Evolutionary conservation across 495 filamentous ascomycete species (phyloP).

Genomic region (Recurvomyces mirabilis): DNA sequence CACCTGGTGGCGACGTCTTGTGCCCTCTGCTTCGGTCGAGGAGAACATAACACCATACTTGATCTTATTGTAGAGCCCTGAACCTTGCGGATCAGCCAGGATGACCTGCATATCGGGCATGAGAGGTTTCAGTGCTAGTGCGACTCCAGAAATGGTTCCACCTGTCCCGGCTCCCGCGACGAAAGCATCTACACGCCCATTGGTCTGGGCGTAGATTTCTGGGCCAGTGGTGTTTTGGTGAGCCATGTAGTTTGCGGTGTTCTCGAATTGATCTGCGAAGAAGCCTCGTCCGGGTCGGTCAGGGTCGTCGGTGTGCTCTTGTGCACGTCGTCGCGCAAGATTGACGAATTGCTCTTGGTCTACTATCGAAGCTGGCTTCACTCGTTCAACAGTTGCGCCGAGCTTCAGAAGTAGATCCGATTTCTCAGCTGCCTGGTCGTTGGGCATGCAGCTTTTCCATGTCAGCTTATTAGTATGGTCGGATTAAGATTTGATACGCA

Average conservation of each 20-base stretch:
- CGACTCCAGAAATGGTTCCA: conserved; percentile 82
- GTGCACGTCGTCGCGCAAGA: conserved; percentile 64
- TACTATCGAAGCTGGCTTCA: conserved; percentile 82
- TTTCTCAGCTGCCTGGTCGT: conserved; percentile 84
- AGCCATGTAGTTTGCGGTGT: conserved; percentile 69
- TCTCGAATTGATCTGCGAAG: conserved; percentile 97
- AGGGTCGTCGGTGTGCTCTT: conserved; percentile 53
- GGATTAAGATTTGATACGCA: conserved; percentile 32
- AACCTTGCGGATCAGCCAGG: conserved; percentile 88
- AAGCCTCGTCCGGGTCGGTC: conserved; percentile 49
- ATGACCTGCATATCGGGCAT: conserved; percentile 58
- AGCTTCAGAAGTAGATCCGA: conserved; percentile 78
- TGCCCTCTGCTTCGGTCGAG: conserved; percentile 75
- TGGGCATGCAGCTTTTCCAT: conserved; percentile 70
- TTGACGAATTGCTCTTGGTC: conserved; percentile 92
- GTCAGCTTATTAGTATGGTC: too few species aligned
- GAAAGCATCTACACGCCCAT: conserved; percentile 72
- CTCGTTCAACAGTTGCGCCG: conserved; percentile 79
- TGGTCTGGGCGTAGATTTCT: conserved; percentile 73
- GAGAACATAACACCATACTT: conserved; percentile 95
- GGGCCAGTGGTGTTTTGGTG: conserved; percentile 78
- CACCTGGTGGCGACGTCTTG: conserved; percentile 75
- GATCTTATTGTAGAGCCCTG: conserved; percentile 82
- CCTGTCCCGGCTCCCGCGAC: conserved; percentile 94
- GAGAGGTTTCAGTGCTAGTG: conserved; percentile 64